phyloP scores from a whole-genome alignment of 139 green algal species.

The Gonium pectorale region DNA sequence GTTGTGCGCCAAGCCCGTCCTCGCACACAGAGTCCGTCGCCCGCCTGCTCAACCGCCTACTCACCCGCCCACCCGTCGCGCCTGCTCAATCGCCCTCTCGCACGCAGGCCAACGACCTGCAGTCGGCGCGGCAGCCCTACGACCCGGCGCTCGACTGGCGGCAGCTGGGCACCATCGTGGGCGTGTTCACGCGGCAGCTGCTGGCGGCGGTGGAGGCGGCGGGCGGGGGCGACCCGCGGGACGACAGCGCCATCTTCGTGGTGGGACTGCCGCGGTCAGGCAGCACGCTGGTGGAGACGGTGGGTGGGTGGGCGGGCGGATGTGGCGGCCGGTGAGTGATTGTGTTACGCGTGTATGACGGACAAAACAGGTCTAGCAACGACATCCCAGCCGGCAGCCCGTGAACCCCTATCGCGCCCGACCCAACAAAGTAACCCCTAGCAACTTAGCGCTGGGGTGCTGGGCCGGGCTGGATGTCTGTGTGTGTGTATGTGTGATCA shows the following conservation, averaged over 20 bases:
- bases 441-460: no score
- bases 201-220: neutral
- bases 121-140: conserved; percentile 40
- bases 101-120: conserved; percentile 44
- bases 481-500: no score
- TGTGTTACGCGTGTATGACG: no score
- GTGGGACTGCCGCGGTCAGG: conserved; percentile 81
- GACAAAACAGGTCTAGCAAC: no score
- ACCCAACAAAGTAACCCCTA: no score
- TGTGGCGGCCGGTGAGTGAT: neutral
- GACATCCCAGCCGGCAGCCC: no score
- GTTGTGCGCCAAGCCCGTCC: no score
- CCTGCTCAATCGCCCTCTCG: neutral
- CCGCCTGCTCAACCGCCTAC: neutral
- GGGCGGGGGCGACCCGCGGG: neutral
- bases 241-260: conserved; percentile 69
- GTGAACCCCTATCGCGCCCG: no score
- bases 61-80: neutral
- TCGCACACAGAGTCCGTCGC: no score
- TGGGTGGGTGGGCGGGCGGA: conserved; percentile 43
- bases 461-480: no score
- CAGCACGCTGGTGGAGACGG: conserved; percentile 83
- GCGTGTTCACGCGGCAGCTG: conserved; percentile 28
- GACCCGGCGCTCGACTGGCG: conserved; percentile 27
- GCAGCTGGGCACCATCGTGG: conserved; percentile 38